A percentile compares a stretch with the other conserved stretches of the same genome.
Evolutionary conservation across 2,329 filamentous ascomycete species (phyloP).

Genomic region (Cladophialophora carrionii): DNA sequence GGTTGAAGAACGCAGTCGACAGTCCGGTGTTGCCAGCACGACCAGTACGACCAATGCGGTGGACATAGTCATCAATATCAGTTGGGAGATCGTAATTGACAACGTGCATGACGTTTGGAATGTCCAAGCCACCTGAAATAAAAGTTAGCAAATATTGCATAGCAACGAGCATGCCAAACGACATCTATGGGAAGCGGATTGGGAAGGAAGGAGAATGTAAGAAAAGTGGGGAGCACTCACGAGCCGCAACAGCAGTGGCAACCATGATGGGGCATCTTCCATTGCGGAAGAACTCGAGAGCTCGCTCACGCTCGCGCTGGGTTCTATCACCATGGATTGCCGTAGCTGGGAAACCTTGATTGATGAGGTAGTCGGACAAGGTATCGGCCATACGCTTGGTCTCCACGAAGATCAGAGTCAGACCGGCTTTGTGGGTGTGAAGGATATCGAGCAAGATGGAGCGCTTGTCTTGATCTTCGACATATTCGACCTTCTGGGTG

Average conservation of each 20-base stretch:
- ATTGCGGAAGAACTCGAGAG: constrained; percentile 95
- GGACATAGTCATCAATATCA: constrained; percentile 98
- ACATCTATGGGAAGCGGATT: too few species aligned
- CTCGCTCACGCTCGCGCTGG: constrained; percentile 97
- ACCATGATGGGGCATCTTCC: constrained; percentile 95
- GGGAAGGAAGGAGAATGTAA: too few species aligned
- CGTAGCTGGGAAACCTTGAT: constrained; percentile 96
- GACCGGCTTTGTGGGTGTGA: constrained; percentile 84
- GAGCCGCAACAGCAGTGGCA: constrained; percentile 90
- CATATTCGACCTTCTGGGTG: constrained; percentile 97
- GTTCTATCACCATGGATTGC: constrained; percentile 99
- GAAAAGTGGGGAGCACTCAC: too few species aligned
- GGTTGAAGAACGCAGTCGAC: constrained; percentile 99
- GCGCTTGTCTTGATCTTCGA: constrained; percentile 96
- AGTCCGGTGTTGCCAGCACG: constrained; percentile 99
- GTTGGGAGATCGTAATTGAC: constrained; percentile 99
- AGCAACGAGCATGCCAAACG: too few species aligned
- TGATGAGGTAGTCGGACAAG: constrained; percentile 96
- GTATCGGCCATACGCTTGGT: constrained; percentile 99
- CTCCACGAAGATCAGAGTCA: constrained; percentile 98
- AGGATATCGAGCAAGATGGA: constrained; percentile 96
- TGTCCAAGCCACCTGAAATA: constrained; percentile 70
- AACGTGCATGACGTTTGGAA: constrained; percentile 94
- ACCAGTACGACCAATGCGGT: constrained; percentile 99
- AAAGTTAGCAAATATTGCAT: too few species aligned